Percentiles rank a stretch among this genome's conserved stretches.
phyloP scores from a whole-genome alignment of 148 eudicot species.

The Cornus controversa region DNA sequence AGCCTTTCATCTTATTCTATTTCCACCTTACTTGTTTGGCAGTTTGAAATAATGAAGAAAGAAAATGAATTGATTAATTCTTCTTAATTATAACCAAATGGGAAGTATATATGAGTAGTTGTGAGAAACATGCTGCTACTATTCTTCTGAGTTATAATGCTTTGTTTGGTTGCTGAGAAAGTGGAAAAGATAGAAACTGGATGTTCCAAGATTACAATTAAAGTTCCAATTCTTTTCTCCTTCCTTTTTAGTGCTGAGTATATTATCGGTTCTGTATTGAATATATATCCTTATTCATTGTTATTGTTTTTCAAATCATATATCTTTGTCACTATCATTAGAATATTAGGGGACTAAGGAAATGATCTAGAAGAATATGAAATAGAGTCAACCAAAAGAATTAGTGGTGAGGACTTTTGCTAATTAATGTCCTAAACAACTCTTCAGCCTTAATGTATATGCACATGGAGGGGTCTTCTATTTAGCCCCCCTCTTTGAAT shows the following conservation, averaged over 20 bases:
- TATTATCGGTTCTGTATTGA: too few relatives aligned
- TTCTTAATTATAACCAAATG: neutral
- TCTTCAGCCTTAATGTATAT: conserved; percentile 3
- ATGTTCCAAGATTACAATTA: too few relatives aligned
- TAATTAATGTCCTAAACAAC: neutral
- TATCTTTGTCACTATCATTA: neutral
- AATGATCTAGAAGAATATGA: neutral
- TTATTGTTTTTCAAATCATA: neutral
- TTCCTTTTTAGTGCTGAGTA: too few relatives aligned
- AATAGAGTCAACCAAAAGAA: neutral
- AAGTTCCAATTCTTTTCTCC: too few relatives aligned
- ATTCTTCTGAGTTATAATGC: neutral
- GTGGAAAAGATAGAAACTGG: neutral
- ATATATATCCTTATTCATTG: too few relatives aligned
- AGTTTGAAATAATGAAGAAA: too few relatives aligned
- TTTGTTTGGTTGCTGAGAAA: neutral
- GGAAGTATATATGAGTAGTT: too few relatives aligned
- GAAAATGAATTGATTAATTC: neutral
- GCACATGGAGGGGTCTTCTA: conserved; percentile 23
- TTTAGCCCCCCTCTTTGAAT: too few relatives aligned
- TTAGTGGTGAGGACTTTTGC: neutral
- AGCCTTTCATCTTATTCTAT: too few relatives aligned
- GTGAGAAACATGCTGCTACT: neutral
- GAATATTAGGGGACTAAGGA: neutral
- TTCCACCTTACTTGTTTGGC: too few relatives aligned